Evolutionary conservation across 2,329 filamentous ascomycete genomes (phyloP).

Genomic region (Colletotrichum horii): DNA sequence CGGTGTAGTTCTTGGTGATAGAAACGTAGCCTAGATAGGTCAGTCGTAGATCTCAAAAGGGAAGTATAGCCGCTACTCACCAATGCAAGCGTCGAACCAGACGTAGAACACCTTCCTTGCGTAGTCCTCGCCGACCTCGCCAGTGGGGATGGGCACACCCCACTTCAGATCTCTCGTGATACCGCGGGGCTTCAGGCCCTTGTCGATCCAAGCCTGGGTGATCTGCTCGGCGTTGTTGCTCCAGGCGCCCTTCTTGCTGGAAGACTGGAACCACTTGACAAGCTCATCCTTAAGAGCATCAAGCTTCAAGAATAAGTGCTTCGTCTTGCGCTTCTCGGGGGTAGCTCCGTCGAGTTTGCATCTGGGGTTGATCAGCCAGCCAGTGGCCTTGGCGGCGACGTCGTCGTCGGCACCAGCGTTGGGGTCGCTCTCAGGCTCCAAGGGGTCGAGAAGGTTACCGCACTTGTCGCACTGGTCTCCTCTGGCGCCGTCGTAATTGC

Average conservation of each 20-base stretch:
- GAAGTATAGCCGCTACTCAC: not conserved
- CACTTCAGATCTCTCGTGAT: slow-evolving; percentile 94
- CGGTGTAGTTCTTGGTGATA: slow-evolving; percentile 88
- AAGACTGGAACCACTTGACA: slow-evolving; percentile 76
- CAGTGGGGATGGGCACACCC: slow-evolving; percentile 69
- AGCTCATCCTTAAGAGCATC: slow-evolving; percentile 82
- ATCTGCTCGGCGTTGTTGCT: slow-evolving; percentile 77
- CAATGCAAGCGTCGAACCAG: slow-evolving; percentile 29
- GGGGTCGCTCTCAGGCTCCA: slow-evolving; percentile 57
- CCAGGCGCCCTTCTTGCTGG: slow-evolving; percentile 78
- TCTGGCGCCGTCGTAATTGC: slow-evolving; percentile 72
- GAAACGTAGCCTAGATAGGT: slow-evolving; percentile 79
- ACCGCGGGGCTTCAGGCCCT: slow-evolving; percentile 83
- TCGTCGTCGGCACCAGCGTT: slow-evolving; percentile 29
- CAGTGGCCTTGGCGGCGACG: slow-evolving; percentile 39
- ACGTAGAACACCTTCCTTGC: slow-evolving; percentile 83
- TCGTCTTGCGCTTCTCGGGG: slow-evolving; percentile 81
- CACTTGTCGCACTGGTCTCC: slow-evolving; percentile 74
- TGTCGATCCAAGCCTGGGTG: slow-evolving; percentile 80
- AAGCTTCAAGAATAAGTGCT: slow-evolving; percentile 87
- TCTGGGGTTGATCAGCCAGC: slow-evolving; percentile 76
- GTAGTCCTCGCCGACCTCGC: slow-evolving; percentile 56
- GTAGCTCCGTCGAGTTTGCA: slow-evolving; percentile 91
- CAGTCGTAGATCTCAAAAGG: not conserved
- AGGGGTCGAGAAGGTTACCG: slow-evolving; percentile 72